Conservation (phyloP, 371 early-diverging fungal species). For the Phascolomyces articulosus region DNA sequence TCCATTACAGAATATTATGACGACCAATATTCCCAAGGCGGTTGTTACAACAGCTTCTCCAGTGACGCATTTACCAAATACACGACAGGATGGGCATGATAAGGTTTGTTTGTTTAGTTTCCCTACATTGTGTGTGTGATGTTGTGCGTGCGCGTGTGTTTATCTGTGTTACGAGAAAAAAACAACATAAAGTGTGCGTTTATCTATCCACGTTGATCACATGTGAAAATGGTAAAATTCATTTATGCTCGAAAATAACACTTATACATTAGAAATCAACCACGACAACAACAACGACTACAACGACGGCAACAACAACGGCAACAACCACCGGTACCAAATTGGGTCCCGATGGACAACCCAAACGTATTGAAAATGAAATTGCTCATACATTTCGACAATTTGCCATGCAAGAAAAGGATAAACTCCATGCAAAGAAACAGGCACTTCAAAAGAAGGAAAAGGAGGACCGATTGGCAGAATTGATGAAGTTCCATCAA, state of each 20-base stretch:
- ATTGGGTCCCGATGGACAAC: background rate
- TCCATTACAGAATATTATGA: slow-evolving; percentile 39
- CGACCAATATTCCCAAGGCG: slow-evolving; percentile 32
- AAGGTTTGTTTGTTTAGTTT: slow-evolving; percentile 19
- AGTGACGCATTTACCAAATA: slow-evolving; percentile 31
- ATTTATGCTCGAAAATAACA: background rate
- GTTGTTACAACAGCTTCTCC: slow-evolving; percentile 32
- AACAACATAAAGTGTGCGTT: no score
- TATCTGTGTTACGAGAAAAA: background rate
- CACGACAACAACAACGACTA: background rate
- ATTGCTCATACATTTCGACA: slow-evolving; percentile 65
- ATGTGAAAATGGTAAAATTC: background rate
- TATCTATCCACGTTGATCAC: no score
- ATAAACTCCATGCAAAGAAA: slow-evolving; percentile 78
- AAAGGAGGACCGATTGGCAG: slow-evolving; percentile 77
- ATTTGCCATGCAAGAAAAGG: slow-evolving; percentile 79
- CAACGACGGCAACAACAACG: background rate
- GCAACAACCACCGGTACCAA: background rate
- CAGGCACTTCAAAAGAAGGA: slow-evolving; percentile 74
- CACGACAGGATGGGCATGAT: slow-evolving; percentile 24
- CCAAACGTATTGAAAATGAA: slow-evolving; percentile 52
- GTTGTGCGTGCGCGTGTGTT: no score
- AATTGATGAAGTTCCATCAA: slow-evolving; percentile 79
- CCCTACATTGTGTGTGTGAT: background rate
- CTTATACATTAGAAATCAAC: background rate